Percentiles rank a stretch among this genome's conserved stretches.
These are phyloP conservation scores for Cadophora luteo-olivacea DNA, from an alignment of 2,329 filamentous ascomycete species.

Conservation along the genomic window DNA sequence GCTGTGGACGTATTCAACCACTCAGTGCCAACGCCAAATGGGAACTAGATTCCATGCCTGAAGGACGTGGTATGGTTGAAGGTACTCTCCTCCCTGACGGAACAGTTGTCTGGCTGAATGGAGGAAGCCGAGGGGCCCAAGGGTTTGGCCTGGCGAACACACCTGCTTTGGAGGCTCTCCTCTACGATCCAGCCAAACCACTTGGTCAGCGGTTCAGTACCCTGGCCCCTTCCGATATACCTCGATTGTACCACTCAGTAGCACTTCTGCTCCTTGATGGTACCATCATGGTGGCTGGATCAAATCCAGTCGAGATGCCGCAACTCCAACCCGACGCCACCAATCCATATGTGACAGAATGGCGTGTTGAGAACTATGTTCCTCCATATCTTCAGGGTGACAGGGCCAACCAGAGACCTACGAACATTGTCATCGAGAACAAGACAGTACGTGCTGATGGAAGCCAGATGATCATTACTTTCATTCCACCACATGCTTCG, in stretches of 20 bases:
- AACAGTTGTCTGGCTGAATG: slow-evolving; percentile 65
- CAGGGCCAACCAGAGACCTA: slow-evolving; percentile 55
- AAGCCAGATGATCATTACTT: slow-evolving; percentile 54
- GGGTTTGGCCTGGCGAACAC: slow-evolving; percentile 63
- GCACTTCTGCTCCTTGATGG: slow-evolving; percentile 65
- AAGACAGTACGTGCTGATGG: slow-evolving; percentile 51
- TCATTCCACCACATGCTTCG: slow-evolving; percentile 51
- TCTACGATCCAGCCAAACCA: slow-evolving; percentile 62
- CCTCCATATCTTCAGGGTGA: slow-evolving; percentile 64
- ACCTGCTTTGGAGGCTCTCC: slow-evolving; percentile 60
- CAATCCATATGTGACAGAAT: slow-evolving; percentile 62
- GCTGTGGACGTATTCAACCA: slow-evolving; percentile 62
- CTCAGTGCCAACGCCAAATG: slow-evolving; percentile 55
- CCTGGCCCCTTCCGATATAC: slow-evolving; percentile 50
- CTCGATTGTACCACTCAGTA: slow-evolving; percentile 66
- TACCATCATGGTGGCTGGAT: slow-evolving; percentile 63
- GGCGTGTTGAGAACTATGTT: slow-evolving; percentile 66
- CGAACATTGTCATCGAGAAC: slow-evolving; percentile 52
- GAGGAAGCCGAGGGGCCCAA: slow-evolving; percentile 62
- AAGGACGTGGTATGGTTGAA: slow-evolving; percentile 65
- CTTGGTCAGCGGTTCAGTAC: slow-evolving; percentile 56
- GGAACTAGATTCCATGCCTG: slow-evolving; percentile 65
- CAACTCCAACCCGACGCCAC: slow-evolving; percentile 52
- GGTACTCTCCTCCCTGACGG: slow-evolving; percentile 65
- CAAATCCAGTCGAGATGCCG: slow-evolving; percentile 66